Base-by-base conservation (phyloP, 768 basidiomycete genomes). In the Chalciporus piperatus region DNA sequence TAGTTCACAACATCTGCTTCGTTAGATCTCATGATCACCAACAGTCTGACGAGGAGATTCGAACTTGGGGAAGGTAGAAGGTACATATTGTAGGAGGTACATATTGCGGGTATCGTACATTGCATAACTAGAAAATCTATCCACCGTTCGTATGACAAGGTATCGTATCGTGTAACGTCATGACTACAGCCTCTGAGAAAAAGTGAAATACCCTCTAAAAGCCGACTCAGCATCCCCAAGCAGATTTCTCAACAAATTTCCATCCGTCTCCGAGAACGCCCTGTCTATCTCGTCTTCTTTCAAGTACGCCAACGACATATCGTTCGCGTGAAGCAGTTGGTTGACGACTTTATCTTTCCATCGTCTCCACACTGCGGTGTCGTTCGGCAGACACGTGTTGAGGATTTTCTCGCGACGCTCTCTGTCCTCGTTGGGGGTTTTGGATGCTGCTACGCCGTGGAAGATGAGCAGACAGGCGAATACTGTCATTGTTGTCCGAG, bases 391-490 rank as follows among this genome's bases (percentile, higher is more conserved):
- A 41, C 60, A 62, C 17, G 46, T 41, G 0, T 28, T 27, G 17
- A 66, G 55, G 8, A 67, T 50, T 33, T 19, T 48, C 19, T 1
- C 16, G 10, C 55, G 63, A 28, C 4, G 27, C 0, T 12, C 8
- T 16, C 37, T 10, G 6, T 51, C 48, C 2, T 35, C 19, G 9
- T 51, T 14, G 1, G 3, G 19, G 0, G 27, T 27, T 6, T 6
- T 6, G 6, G 27, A 27, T 9, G 45, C 22, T 16, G 42, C 5
- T 19, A 55, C 49, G 2, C 35, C 47, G 8, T 66, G 52, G 33
- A 66, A 66, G 40, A 67, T 41, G n/a, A 56, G 33, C 16, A 67
- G 51, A 44, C 56, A 59, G 23, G 47, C 61, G 25, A 70, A 63
- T 3, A 67, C 59, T 3, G 55, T 33, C 61, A 55, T 58, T 28